A percentile compares a stretch with the other conserved stretches of the same genome.
Conservation (phyloP, 2,329 filamentous ascomycete species). For the Aspergillus piperis region DNA sequence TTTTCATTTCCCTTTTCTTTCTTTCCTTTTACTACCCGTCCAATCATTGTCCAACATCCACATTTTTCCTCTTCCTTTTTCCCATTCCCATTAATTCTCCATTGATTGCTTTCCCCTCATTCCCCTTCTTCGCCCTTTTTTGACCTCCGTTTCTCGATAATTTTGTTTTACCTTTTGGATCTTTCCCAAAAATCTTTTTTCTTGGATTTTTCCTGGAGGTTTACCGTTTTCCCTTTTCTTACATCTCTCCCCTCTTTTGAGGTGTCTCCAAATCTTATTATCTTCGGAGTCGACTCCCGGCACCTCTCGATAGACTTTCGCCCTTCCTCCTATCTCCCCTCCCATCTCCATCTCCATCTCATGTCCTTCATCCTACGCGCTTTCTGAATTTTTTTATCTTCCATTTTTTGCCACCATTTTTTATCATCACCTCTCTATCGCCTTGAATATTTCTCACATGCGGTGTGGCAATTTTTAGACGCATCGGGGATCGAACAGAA, state of each 20-base stretch:
- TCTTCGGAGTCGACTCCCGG: constrained; percentile 9
- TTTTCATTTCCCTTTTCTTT: neutral
- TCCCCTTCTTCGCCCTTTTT: constrained; percentile 4
- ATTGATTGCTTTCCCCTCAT: constrained; percentile 13
- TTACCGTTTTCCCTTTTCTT: neutral
- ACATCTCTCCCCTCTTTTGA: constrained; percentile 2
- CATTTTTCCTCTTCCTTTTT: constrained; percentile 8
- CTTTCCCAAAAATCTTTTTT: constrained; percentile 7
- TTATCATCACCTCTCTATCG: constrained; percentile 4
- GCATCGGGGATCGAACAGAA: constrained; percentile 9
- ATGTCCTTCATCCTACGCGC: constrained; percentile 10
- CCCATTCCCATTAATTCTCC: constrained; percentile 8
- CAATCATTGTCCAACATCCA: constrained; percentile 1
- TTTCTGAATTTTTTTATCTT: neutral
- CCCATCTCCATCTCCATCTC: constrained; percentile 2
- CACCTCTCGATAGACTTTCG: constrained; percentile 6
- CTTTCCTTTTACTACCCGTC: constrained; percentile 6
- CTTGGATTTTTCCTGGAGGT: neutral
- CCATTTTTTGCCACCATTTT: neutral
- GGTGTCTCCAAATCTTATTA: neutral
- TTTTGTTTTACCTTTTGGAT: constrained; percentile 3
- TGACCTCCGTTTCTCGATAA: constrained; percentile 1
- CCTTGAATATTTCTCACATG: constrained; percentile 7
- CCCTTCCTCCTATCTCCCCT: constrained; percentile 9
- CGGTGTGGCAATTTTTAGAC: constrained; percentile 1